Base-by-base conservation (phyloP, 176 grass and related monocot species). In the Oryza officinalis region DNA sequence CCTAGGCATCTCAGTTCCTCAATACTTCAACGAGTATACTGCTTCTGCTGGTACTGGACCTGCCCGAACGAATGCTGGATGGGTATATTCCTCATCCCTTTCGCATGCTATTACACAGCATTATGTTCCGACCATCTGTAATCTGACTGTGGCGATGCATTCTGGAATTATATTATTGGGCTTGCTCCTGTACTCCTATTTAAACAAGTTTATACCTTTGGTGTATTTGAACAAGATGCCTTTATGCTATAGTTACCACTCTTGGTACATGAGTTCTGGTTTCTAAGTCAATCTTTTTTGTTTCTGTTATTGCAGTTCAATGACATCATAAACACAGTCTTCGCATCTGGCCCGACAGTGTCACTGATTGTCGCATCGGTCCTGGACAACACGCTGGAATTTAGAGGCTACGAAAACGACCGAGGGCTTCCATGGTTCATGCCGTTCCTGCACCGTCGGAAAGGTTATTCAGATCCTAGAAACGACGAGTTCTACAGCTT, bases 321-420 rank as follows among this genome's bases (percentile, higher is more conserved):
- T 37, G 97, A 96, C 74, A 92, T 99, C 79, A 86, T 99, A 82
- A 99, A 99, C 83, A 92, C 91, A 0, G 69, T 99, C 47, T 99
- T 99, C 37, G 87, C 88, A 52, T 99, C 97, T 20, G 91, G 83
- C n/a, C 87, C 85, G 15, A 87, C 86, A 0, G 91, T 99, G 83
- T 83, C 93, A 2, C 52, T 99, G 80, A 89, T 94, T 33, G 88
- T 94, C 2, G 91, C 83, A 38, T 87, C 84, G 35, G 2, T 92
- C 22, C 67, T 96, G 25, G 97, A 99, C 44, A 99, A 92, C 86
- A 94, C 91, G 10, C 30, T 99, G 80, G 93, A 99, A 59, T 81
- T 31, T 38, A 69, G 15, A 18, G 40, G 37, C 27, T 8, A 20
- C 0, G 88, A 88, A 22, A 28, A 72, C 0, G 91, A 99, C 84